Evolutionary conservation across 495 filamentous ascomycete genomes (phyloP).

Genomic region (Talaromyces trachyspermus): DNA sequence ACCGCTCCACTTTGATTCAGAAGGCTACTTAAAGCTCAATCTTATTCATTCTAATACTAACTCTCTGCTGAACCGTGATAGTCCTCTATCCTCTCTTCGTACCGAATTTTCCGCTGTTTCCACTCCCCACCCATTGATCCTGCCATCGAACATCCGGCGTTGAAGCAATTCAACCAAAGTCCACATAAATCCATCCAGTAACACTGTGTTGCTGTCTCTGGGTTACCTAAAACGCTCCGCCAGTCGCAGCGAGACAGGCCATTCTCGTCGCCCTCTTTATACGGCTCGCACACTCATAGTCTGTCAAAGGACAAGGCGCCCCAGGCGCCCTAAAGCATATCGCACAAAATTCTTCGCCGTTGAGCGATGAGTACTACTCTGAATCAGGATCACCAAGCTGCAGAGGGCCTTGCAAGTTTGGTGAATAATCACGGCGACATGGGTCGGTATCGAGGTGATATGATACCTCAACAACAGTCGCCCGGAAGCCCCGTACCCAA

Average conservation of each 20-base stretch:
- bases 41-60: background rate
- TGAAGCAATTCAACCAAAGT: conserved; percentile 1
- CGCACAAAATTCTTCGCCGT: background rate
- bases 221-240: background rate
- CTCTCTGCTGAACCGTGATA: background rate
- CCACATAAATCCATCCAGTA: background rate
- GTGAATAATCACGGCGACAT: conserved; percentile 6
- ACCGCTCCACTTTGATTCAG: too few species aligned
- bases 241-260: background rate
- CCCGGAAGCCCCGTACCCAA: conserved; percentile 56
- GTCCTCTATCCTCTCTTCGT: background rate
- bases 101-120: conserved; percentile 4
- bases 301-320: conserved; percentile 6
- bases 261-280: background rate
- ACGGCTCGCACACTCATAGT: background rate
- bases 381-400: conserved; percentile 7
- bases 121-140: conserved; percentile 2
- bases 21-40: too few species aligned
- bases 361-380: conserved; percentile 3
- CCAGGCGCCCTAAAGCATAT: conserved; percentile 1
- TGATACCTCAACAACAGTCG: conserved; percentile 35
- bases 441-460: conserved; percentile 14
- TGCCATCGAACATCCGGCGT: background rate
- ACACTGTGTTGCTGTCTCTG: background rate
- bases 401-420: conserved; percentile 9